These are phyloP conservation scores for Populus deltoides DNA, from an alignment of 345 rosid genomes.

Conservation along the genomic window DNA sequence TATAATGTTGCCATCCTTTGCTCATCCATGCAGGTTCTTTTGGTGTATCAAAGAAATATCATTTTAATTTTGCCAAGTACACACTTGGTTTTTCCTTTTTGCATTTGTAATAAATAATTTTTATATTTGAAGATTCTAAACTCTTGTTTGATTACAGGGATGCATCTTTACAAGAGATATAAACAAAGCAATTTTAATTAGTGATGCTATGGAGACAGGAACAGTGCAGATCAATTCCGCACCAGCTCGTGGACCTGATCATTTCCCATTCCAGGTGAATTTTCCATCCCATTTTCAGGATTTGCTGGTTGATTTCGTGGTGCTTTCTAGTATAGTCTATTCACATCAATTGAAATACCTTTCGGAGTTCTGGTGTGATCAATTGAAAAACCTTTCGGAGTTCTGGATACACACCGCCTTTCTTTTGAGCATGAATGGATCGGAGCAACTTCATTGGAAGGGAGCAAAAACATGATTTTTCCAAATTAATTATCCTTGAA, in stretches of 20 bases:
- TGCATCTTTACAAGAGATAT: slow-evolving; percentile 34
- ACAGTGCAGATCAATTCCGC: slow-evolving; percentile 33
- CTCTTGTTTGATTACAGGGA: slow-evolving; percentile 1
- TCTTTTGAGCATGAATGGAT: too few species aligned
- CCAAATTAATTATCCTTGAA: too few species aligned
- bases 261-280: slow-evolving; percentile 33
- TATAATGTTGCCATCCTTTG: slow-evolving; percentile 6
- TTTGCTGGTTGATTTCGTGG: too few species aligned
- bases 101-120: too few species aligned
- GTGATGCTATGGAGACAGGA: slow-evolving; percentile 37
- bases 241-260: slow-evolving; percentile 35
- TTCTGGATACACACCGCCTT: too few species aligned
- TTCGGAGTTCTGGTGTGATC: too few species aligned
- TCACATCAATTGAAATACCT: too few species aligned
- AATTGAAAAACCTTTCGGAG: too few species aligned
- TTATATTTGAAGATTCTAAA: neutral
- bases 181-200: slow-evolving; percentile 30
- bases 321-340: neutral
- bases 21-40: neutral
- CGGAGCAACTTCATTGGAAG: too few species aligned
- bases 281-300: neutral
- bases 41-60: too few species aligned
- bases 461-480: too few species aligned
- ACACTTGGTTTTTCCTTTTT: neutral
- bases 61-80: too few species aligned